phyloP scores from a whole-genome alignment of 2,329 filamentous ascomycete species.

The Sporothrix brasiliensis region DNA sequence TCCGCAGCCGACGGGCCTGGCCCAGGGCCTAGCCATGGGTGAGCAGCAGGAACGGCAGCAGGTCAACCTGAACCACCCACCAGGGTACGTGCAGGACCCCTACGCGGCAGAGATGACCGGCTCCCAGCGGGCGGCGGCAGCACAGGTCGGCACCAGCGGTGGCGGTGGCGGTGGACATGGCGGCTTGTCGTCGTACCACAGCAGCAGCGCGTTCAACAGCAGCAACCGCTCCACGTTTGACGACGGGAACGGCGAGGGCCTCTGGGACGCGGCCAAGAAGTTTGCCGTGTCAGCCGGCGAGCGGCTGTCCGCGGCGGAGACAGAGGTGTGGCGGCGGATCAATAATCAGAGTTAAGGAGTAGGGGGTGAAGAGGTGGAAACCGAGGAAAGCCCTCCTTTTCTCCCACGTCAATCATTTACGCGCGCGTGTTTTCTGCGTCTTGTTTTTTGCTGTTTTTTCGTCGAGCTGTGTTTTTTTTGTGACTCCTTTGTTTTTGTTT shows the following conservation, averaged over 20 bases:
- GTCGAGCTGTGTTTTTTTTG: not conserved
- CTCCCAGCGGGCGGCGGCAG: slow-evolving; percentile 49
- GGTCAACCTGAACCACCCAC: slow-evolving; percentile 49
- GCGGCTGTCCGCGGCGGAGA: slow-evolving; percentile 61
- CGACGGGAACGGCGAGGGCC: slow-evolving; percentile 49
- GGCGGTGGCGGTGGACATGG: not conserved
- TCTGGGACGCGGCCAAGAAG: slow-evolving; percentile 62
- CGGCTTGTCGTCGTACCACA: not conserved
- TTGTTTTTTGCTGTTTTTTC: not conserved
- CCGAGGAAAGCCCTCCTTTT: not conserved
- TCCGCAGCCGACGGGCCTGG: slow-evolving; percentile 38
- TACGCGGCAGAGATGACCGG: slow-evolving; percentile 56
- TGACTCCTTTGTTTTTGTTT: not conserved
- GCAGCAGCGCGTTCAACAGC: slow-evolving; percentile 15
- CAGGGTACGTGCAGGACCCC: slow-evolving; percentile 61
- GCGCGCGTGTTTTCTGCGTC: not conserved
- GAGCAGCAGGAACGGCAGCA: slow-evolving; percentile 16
- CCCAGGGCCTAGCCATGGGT: not conserved
- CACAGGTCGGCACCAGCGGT: not conserved
- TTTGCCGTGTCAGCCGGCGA: slow-evolving; percentile 60
- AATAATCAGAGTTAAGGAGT: slow-evolving; percentile 54
- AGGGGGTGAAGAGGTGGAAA: not conserved
- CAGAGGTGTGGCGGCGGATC: slow-evolving; percentile 65
- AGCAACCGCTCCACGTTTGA: slow-evolving; percentile 13
- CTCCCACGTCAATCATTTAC: not conserved